Percentiles rank a stretch among this genome's conserved stretches.
Conservation (phyloP, 805 yeast species). For the Soucietia sequanensis region DNA sequence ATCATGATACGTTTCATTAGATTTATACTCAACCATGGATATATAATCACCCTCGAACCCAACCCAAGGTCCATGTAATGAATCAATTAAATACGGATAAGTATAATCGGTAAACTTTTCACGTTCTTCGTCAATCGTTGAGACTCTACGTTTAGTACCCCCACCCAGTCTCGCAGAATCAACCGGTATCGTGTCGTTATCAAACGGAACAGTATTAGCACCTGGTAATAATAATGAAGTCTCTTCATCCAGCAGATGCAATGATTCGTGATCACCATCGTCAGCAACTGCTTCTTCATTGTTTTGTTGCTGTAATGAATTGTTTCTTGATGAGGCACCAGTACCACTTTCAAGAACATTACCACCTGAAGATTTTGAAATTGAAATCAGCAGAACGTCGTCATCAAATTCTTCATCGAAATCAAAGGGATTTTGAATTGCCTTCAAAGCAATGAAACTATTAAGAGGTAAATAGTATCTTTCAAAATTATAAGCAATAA, state of each 20-base stretch:
- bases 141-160: constrained; percentile 37
- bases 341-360: neutral
- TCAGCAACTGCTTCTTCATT: constrained; percentile 3
- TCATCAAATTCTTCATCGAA: constrained; percentile 44
- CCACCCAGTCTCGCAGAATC: neutral
- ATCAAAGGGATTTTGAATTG: constrained; percentile 46
- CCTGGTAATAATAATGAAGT: constrained; percentile 20
- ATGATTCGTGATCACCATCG: no score
- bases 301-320: constrained; percentile 4
- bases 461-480: constrained; percentile 53
- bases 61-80: constrained; percentile 55
- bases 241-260: constrained; percentile 13
- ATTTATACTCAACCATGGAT: constrained; percentile 33
- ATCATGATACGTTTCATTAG: constrained; percentile 9
- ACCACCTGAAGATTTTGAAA: neutral
- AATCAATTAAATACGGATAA: constrained; percentile 47
- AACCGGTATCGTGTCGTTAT: constrained; percentile 1
- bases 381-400: constrained; percentile 17
- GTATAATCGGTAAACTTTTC: constrained; percentile 51
- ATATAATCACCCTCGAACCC: constrained; percentile 55
- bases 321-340: constrained; percentile 9
- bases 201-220: constrained; percentile 9
- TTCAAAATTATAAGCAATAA: constrained; percentile 51
- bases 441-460: constrained; percentile 56
- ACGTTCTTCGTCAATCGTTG: constrained; percentile 58